Percentiles rank a stretch among this genome's conserved stretches.
Evolutionary conservation across 78 protist species (phyloP).

Genomic region (Mantamonas sphyraenae): DNA sequence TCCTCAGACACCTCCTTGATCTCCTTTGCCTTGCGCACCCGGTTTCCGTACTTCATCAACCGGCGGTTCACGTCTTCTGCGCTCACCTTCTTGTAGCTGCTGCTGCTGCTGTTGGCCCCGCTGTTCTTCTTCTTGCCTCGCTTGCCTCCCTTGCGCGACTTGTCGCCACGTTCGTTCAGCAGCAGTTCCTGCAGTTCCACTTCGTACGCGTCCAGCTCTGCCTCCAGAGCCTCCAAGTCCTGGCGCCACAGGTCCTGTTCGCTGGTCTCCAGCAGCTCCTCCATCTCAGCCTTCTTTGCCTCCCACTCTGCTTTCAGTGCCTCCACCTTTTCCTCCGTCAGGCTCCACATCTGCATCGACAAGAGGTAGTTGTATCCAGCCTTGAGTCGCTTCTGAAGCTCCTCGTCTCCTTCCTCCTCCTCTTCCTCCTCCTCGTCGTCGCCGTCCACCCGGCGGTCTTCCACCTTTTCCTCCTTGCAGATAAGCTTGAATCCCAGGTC

Average conservation of each 20-base stretch:
- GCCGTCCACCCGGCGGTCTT: background rate
- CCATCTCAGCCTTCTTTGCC: conserved; percentile 33
- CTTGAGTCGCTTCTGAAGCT: background rate
- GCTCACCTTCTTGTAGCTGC: too few species aligned
- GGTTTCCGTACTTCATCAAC: too few species aligned
- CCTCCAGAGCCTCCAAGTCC: conserved; percentile 12
- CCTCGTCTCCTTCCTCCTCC: background rate
- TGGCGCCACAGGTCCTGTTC: conserved; percentile 42
- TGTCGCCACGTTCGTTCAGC: too few species aligned
- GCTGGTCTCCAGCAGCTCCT: conserved; percentile 14
- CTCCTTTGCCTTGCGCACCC: too few species aligned
- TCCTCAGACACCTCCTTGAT: too few species aligned
- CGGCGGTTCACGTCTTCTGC: too few species aligned
- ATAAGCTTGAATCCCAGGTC: conserved; percentile 29
- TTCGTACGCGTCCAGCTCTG: background rate
- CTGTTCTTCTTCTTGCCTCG: too few species aligned
- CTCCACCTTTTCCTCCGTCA: conserved; percentile 66
- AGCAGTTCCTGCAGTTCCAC: background rate
- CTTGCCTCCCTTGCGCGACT: too few species aligned
- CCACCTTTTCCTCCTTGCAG: conserved; percentile 9
- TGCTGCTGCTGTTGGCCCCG: too few species aligned
- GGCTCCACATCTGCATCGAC: conserved; percentile 56
- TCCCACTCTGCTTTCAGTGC: conserved; percentile 42
- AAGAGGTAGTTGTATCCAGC: conserved; percentile 38
- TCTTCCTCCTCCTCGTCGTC: too few species aligned